Percentiles rank a stretch among this genome's conserved stretches.
Evolutionary conservation across 495 filamentous ascomycete genomes (phyloP).

Genomic region (Tuber borchii): DNA sequence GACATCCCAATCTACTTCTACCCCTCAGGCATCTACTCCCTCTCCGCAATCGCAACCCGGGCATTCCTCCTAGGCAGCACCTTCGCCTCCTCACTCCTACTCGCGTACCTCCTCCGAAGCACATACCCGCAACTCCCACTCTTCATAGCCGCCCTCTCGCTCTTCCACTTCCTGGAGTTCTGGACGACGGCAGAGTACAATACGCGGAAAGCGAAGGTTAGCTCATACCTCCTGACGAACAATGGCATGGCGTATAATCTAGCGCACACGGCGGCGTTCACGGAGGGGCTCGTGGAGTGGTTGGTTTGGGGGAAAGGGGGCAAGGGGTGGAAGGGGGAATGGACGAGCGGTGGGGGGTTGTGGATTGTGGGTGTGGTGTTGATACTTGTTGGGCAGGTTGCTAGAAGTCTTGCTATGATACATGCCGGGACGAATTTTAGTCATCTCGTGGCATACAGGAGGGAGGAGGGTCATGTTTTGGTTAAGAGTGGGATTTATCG

Average conservation of each 20-base stretch:
- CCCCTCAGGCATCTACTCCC: slow-evolving; percentile 59
- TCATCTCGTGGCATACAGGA: slow-evolving; percentile 67
- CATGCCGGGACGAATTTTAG: slow-evolving; percentile 90
- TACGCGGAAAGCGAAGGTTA: slow-evolving; percentile 59
- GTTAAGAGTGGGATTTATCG: slow-evolving; percentile 66
- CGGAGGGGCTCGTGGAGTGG: slow-evolving; percentile 62
- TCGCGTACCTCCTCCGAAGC: slow-evolving; percentile 45
- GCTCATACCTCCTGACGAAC: slow-evolving; percentile 71
- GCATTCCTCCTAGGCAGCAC: slow-evolving; percentile 51
- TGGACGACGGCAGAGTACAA: slow-evolving; percentile 80
- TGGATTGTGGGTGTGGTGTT: slow-evolving; percentile 53
- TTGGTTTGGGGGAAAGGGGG: slow-evolving; percentile 51
- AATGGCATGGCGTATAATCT: slow-evolving; percentile 82
- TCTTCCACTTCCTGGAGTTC: slow-evolving; percentile 97
- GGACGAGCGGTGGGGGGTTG: background rate
- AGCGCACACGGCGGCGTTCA: slow-evolving; percentile 65
- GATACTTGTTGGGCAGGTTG: slow-evolving; percentile 63
- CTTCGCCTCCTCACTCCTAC: slow-evolving; percentile 45
- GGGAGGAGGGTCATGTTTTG: slow-evolving; percentile 62
- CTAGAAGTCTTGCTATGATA: slow-evolving; percentile 72
- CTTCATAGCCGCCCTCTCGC: slow-evolving; percentile 66
- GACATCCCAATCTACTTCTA: slow-evolving; percentile 41
- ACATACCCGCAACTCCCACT: slow-evolving; percentile 76
- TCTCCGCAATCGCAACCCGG: slow-evolving; percentile 71
- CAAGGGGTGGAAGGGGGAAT: background rate